These are phyloP conservation scores for Filosporella fistucella DNA, from an alignment of 495 filamentous ascomycete genomes.

Conservation along the genomic window DNA sequence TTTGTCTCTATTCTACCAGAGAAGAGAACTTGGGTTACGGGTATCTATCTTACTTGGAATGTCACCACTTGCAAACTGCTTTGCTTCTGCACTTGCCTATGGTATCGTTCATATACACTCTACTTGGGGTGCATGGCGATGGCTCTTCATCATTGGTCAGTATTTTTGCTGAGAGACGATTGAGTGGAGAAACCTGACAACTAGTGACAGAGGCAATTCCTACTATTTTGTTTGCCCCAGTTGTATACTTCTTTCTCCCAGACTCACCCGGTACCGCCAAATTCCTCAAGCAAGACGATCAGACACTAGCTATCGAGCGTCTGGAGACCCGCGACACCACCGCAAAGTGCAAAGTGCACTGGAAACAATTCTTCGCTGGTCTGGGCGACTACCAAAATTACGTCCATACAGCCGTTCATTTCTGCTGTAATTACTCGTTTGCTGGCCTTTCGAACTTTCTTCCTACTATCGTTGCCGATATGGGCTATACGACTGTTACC, in stretches of 20 bases:
- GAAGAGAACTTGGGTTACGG: slow-evolving; percentile 72
- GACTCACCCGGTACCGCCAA: slow-evolving; percentile 62
- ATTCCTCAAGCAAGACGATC: slow-evolving; percentile 68
- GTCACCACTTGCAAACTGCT: slow-evolving; percentile 75
- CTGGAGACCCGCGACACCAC: slow-evolving; percentile 56
- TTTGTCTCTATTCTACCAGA: slow-evolving; percentile 77
- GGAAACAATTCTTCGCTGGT: slow-evolving; percentile 45
- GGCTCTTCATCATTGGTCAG: slow-evolving; percentile 73
- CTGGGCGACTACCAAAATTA: slow-evolving; percentile 61
- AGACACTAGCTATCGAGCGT: slow-evolving; percentile 62
- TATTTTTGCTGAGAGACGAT: slow-evolving; percentile 60
- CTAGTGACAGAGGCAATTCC: slow-evolving; percentile 57
- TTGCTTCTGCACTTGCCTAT: slow-evolving; percentile 79
- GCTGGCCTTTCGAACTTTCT: slow-evolving; percentile 78
- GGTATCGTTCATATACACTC: slow-evolving; percentile 60
- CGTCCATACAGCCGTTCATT: slow-evolving; percentile 54
- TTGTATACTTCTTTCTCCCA: slow-evolving; percentile 69
- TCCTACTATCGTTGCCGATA: slow-evolving; percentile 69
- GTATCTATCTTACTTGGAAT: slow-evolving; percentile 72
- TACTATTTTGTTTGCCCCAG: slow-evolving; percentile 56
- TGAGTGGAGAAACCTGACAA: slow-evolving; percentile 28
- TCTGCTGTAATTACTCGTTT: slow-evolving; percentile 58
- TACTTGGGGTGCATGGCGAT: slow-evolving; percentile 66
- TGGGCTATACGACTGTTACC: slow-evolving; percentile 64
- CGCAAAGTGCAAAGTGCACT: slow-evolving; percentile 33